Evolutionary conservation across 768 basidiomycete genomes (phyloP).

Genomic region (Panaeolus cyanescens): DNA sequence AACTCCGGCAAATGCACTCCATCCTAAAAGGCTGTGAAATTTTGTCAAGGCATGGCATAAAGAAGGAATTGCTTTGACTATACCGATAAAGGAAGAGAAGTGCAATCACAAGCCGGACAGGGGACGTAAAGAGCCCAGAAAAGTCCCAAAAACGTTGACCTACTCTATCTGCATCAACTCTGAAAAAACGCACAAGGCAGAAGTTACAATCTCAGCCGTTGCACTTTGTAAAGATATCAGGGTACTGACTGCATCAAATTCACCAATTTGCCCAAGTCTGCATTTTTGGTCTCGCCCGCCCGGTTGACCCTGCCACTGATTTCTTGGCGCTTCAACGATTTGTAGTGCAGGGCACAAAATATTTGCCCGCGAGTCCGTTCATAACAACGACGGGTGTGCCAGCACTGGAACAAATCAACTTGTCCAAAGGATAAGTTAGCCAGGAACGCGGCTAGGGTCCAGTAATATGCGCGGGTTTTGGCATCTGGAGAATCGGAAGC

Average conservation of each 20-base stretch:
- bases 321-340: slow-evolving; percentile 63
- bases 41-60: slow-evolving; percentile 5
- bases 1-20: slow-evolving; percentile 76
- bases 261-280: slow-evolving; percentile 71
- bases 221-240: slow-evolving; percentile 4
- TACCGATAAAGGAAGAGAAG: slow-evolving; percentile 73
- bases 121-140: slow-evolving; percentile 61
- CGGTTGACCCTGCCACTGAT: slow-evolving; percentile 47
- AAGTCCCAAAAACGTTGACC: slow-evolving; percentile 76
- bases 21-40: slow-evolving; percentile 63
- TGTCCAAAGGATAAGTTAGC: slow-evolving; percentile 70
- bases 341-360: slow-evolving; percentile 71
- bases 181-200: slow-evolving; percentile 25
- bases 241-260: slow-evolving; percentile 71
- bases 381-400: slow-evolving; percentile 70
- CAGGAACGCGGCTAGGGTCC: slow-evolving; percentile 60
- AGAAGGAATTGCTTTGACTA: slow-evolving; percentile 1
- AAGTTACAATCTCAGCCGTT: slow-evolving; percentile 1
- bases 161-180: slow-evolving; percentile 71
- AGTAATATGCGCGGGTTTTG: slow-evolving; percentile 52
- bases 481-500: slow-evolving; percentile 42
- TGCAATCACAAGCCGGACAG: slow-evolving; percentile 66
- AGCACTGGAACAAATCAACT: slow-evolving; percentile 61
- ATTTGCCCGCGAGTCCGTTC: slow-evolving; percentile 73
- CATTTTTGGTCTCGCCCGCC: slow-evolving; percentile 40